These are phyloP conservation scores for Blastobotrys serpentis DNA, from an alignment of 1,139 yeast species.

Conservation along the genomic window DNA sequence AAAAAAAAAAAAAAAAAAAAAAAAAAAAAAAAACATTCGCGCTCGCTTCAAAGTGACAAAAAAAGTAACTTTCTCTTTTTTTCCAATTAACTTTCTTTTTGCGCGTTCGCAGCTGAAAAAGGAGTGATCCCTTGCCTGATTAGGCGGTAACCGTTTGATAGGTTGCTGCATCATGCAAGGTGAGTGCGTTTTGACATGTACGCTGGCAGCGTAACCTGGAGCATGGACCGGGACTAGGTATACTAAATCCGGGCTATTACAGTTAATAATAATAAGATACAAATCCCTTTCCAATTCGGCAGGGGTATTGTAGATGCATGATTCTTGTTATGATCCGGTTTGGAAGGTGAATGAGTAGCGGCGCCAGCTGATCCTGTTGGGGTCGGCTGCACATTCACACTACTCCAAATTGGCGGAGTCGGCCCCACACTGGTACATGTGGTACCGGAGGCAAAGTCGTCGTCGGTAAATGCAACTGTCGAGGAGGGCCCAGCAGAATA, in stretches of 20 bases:
- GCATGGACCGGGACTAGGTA: no score
- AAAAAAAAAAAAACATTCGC: slow-evolving; percentile 2
- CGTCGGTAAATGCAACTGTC: background rate
- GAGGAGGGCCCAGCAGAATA: no score
- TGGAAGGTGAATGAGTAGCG: background rate
- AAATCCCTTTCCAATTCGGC: no score
- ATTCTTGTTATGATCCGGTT: background rate
- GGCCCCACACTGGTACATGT: background rate
- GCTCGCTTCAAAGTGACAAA: background rate
- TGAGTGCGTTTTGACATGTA: no score
- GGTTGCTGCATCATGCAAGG: background rate
- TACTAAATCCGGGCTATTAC: no score
- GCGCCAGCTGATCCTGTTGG: background rate
- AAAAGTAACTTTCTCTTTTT: background rate
- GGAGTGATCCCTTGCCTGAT: background rate
- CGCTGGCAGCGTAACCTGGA: no score
- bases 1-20: slow-evolving; percentile 4
- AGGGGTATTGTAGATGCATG: no score
- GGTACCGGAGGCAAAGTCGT: no score
- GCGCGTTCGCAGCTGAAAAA: background rate
- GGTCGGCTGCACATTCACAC: background rate
- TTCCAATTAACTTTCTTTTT: background rate
- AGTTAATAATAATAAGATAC: no score
- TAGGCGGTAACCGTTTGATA: background rate
- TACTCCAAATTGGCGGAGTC: background rate